These are phyloP conservation scores for Hyaloscypha bicolor DNA, from an alignment of 495 filamentous ascomycete genomes.

Conservation along the genomic window DNA sequence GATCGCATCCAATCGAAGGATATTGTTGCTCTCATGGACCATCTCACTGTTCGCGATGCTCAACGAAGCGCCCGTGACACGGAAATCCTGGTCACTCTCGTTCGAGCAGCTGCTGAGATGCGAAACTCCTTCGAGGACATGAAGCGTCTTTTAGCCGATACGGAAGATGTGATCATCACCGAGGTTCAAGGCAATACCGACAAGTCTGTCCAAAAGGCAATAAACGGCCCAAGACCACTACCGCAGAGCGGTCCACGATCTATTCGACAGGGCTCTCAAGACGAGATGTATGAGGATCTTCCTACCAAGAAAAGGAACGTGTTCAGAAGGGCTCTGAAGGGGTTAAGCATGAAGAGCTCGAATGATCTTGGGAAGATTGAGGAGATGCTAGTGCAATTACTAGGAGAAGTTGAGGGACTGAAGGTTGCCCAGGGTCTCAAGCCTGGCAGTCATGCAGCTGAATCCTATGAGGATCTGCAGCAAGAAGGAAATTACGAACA, in stretches of 20 bases:
- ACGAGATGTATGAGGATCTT: slow-evolving; percentile 69
- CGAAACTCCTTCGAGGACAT: slow-evolving; percentile 95
- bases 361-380: slow-evolving; percentile 92
- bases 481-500: slow-evolving; percentile 58
- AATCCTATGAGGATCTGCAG: slow-evolving; percentile 57
- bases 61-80: slow-evolving; percentile 96
- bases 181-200: slow-evolving; percentile 86
- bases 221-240: slow-evolving; percentile 86
- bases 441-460: slow-evolving; percentile 23
- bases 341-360: slow-evolving; percentile 79
- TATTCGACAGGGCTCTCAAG: slow-evolving; percentile 55
- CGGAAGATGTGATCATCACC: slow-evolving; percentile 81
- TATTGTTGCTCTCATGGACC: slow-evolving; percentile 97
- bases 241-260: slow-evolving; percentile 64
- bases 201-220: slow-evolving; percentile 73
- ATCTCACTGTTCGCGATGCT: slow-evolving; percentile 94
- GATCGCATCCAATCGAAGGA: slow-evolving; percentile 96
- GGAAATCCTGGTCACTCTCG: slow-evolving; percentile 92
- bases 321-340: slow-evolving; percentile 88
- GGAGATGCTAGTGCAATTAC: slow-evolving; percentile 89
- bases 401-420: slow-evolving; percentile 87
- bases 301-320: slow-evolving; percentile 83
- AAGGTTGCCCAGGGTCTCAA: slow-evolving; percentile 60
- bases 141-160: slow-evolving; percentile 86
- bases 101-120: slow-evolving; percentile 95